Conservation (phyloP, 2,329 filamentous ascomycete genomes). For the Ceratocystis destructans region DNA sequence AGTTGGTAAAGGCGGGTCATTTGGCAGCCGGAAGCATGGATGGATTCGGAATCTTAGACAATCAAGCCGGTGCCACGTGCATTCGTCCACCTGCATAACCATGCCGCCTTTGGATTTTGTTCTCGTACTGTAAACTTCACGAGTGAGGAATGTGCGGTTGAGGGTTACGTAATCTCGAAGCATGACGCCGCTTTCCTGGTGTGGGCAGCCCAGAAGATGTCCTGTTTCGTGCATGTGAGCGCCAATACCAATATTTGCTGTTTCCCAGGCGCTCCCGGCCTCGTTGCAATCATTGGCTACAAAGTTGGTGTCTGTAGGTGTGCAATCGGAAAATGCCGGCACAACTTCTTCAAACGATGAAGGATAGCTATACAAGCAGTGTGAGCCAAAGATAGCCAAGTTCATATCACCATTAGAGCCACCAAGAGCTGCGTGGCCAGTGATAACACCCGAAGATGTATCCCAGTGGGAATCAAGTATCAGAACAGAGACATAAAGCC, state of each 20-base stretch:
- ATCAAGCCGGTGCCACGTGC: constrained; percentile 81
- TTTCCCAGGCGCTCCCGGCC: constrained; percentile 83
- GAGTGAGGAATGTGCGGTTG: constrained; percentile 67
- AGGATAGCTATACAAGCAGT: constrained; percentile 83
- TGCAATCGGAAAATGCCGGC: constrained; percentile 79
- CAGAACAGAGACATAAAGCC: constrained; percentile 75
- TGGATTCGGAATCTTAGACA: constrained; percentile 79
- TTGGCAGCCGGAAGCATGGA: constrained; percentile 74
- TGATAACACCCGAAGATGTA: constrained; percentile 50
- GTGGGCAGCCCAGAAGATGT: constrained; percentile 77
- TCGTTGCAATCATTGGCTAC: constrained; percentile 80
- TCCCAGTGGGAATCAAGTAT: constrained; percentile 88
- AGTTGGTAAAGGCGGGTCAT: constrained; percentile 47
- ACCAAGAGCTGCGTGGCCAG: constrained; percentile 73
- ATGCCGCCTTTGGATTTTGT: constrained; percentile 71
- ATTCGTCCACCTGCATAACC: constrained; percentile 67
- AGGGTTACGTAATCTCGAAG: constrained; percentile 71
- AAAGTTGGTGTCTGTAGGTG: constrained; percentile 64
- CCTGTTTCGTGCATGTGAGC: constrained; percentile 86
- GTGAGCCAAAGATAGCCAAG: constrained; percentile 82
- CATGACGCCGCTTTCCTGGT: constrained; percentile 88
- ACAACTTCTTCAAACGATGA: constrained; percentile 79
- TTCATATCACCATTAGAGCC: constrained; percentile 59
- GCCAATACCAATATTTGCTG: constrained; percentile 86
- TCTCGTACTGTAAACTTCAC: constrained; percentile 75